A percentile compares a stretch with the other conserved stretches of the same genome.
phyloP scores from a whole-genome alignment of 2,329 filamentous ascomycete genomes.

The Aureobasidium namibiae region DNA sequence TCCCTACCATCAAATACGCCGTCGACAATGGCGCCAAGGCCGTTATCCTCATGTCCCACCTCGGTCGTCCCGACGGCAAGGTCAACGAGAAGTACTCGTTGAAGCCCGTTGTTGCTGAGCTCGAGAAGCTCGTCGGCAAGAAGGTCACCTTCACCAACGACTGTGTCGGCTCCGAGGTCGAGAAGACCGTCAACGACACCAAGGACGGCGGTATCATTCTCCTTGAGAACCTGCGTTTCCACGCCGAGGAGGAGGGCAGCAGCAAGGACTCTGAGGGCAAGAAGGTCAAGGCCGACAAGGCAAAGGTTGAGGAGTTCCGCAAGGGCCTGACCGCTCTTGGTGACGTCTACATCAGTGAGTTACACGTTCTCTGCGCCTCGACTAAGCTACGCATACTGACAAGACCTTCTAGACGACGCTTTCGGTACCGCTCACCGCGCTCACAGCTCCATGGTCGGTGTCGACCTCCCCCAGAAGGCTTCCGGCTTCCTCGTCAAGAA shows the following conservation, averaged over 20 bases:
- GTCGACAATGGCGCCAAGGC: conserved; percentile 43
- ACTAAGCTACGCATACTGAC: not conserved
- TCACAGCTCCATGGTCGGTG: conserved; percentile 98
- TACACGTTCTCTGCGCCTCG: not conserved
- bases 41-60: conserved; percentile 95
- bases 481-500: conserved; percentile 99
- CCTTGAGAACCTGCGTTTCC: conserved; percentile 96
- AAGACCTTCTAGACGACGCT: conserved; percentile 64
- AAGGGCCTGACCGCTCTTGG: conserved; percentile 90
- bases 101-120: conserved; percentile 74
- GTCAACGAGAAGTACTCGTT: conserved; percentile 89
- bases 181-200: conserved; percentile 80
- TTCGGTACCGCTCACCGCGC: conserved; percentile 98
- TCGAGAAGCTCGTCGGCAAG: conserved; percentile 64
- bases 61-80: conserved; percentile 89
- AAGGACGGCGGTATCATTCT: conserved; percentile 75
- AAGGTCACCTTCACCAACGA: conserved; percentile 82
- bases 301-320: conserved; percentile 83
- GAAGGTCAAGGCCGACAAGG: conserved; percentile 93
- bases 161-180: conserved; percentile 81
- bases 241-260: conserved; percentile 95
- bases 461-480: conserved; percentile 92
- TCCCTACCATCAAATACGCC: conserved; percentile 34
- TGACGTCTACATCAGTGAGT: conserved; percentile 91
- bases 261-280: conserved; percentile 89